phyloP scores from a whole-genome alignment of 371 early-diverging fungal species.

The Mucor lusitanicus region DNA sequence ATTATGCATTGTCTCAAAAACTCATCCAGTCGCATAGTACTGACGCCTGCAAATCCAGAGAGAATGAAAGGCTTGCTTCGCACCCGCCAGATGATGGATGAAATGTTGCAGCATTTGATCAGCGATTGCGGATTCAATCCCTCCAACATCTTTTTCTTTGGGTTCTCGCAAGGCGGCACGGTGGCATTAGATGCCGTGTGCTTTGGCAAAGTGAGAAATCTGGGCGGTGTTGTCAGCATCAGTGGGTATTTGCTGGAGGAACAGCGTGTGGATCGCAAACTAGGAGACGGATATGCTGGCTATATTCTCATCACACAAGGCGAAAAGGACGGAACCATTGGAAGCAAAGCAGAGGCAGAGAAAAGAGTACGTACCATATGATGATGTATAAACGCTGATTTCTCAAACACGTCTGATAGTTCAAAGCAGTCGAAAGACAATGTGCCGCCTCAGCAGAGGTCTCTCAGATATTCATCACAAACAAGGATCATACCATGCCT shows the following conservation, averaged over 20 bases:
- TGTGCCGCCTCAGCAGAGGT: slow-evolving; percentile 38
- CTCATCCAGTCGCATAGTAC: slow-evolving; percentile 27
- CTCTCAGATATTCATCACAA: slow-evolving; percentile 41
- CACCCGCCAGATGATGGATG: slow-evolving; percentile 37
- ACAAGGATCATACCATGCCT: slow-evolving; percentile 58
- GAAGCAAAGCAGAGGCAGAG: slow-evolving; percentile 38
- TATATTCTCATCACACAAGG: slow-evolving; percentile 58
- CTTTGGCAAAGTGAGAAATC: slow-evolving; percentile 43
- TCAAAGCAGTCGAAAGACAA: slow-evolving; percentile 31
- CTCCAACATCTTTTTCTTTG: slow-evolving; percentile 63
- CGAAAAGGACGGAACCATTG: slow-evolving; percentile 48
- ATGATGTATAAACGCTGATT: not conserved
- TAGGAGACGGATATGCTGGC: slow-evolving; percentile 40
- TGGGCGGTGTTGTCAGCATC: slow-evolving; percentile 58
- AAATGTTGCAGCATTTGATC: slow-evolving; percentile 46
- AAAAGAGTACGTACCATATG: slow-evolving; percentile 33
- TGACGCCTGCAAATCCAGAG: slow-evolving; percentile 48
- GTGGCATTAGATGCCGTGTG: slow-evolving; percentile 66
- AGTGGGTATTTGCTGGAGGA: slow-evolving; percentile 62
- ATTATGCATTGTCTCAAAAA: not conserved
- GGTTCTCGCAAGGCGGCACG: slow-evolving; percentile 76
- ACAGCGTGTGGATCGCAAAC: slow-evolving; percentile 23
- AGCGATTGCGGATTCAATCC: slow-evolving; percentile 46
- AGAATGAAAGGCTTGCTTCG: slow-evolving; percentile 43
- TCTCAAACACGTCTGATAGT: slow-evolving; percentile 13